Conservation (phyloP, 441 rosid genomes). For the Biscutella laevigata region DNA sequence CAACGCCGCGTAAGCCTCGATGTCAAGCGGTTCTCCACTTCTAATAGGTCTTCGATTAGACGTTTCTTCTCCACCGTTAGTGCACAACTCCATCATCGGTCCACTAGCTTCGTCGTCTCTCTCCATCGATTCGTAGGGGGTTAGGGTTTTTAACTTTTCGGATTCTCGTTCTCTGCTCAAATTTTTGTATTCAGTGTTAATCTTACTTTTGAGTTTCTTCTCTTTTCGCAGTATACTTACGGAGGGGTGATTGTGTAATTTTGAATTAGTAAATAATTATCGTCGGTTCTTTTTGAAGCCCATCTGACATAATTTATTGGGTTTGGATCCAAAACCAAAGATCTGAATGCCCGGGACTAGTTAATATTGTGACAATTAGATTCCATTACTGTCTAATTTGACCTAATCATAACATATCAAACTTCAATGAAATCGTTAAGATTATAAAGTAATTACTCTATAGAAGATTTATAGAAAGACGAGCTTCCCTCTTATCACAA, state of each 20-base stretch:
- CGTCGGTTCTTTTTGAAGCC: conserved; percentile 21
- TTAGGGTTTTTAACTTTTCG: conserved; percentile 28
- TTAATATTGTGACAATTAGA: no score
- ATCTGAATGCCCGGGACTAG: no score
- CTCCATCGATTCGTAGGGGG: conserved; percentile 43
- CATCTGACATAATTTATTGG: conserved; percentile 12
- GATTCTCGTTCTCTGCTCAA: neutral
- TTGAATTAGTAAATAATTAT: neutral
- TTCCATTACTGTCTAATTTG: no score
- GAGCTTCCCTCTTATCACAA: no score
- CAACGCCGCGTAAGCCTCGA: conserved; percentile 83
- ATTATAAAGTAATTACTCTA: no score
- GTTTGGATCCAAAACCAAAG: no score
- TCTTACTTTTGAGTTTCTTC: no score
- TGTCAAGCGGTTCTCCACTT: conserved; percentile 78
- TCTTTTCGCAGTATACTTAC: neutral
- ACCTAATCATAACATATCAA: no score
- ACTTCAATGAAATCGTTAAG: no score
- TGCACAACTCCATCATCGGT: conserved; percentile 57
- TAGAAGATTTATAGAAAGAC: no score
- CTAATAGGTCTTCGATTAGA: conserved; percentile 46
- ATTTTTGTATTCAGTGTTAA: neutral
- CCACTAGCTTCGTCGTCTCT: conserved; percentile 49
- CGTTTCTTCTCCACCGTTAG: conserved; percentile 53
- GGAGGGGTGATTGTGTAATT: neutral